A percentile compares a stretch with the other conserved stretches of the same genome.
Evolutionary conservation across 208 protist genomes (phyloP).

Genomic region (Herpetomonas muscarum): DNA sequence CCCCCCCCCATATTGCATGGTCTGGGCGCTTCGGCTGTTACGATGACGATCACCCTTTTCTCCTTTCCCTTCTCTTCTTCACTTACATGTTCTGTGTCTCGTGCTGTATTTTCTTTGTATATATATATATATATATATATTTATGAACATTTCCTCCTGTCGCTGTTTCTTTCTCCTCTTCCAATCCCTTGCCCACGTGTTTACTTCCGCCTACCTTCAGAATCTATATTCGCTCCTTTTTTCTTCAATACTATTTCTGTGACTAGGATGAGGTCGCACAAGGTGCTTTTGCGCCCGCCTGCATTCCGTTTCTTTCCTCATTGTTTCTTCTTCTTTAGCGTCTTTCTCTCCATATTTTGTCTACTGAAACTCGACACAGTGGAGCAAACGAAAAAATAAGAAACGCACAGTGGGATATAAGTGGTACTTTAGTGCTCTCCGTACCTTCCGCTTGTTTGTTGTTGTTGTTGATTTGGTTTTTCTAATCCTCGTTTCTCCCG

Average conservation of each 20-base stretch:
- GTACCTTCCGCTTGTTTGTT: background rate
- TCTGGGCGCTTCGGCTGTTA: too few species aligned
- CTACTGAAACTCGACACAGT: background rate
- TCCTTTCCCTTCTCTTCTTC: too few species aligned
- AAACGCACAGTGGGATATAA: too few species aligned
- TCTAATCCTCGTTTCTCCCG: background rate
- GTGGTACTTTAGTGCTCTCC: background rate
- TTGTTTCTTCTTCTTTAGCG: conserved; percentile 8
- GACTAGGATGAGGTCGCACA: too few species aligned
- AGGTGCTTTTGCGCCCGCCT: background rate
- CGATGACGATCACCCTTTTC: too few species aligned
- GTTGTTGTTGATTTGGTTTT: background rate
- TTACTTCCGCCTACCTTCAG: background rate
- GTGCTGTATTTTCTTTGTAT: conserved; percentile 5
- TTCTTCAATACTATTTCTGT: background rate
- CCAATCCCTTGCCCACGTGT: background rate
- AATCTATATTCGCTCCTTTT: background rate
- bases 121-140: conserved; percentile 3
- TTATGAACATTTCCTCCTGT: conserved; percentile 3
- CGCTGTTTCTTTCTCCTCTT: background rate
- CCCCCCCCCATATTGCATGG: too few species aligned
- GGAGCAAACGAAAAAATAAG: too few species aligned
- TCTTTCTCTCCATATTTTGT: background rate
- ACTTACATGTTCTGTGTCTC: conserved; percentile 4
- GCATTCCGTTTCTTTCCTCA: conserved; percentile 7